Evolutionary conservation across 495 filamentous ascomycete genomes (phyloP), one percentile per base, ranked within the genome.

Genomic region (Lepraria neglecta): DNA sequence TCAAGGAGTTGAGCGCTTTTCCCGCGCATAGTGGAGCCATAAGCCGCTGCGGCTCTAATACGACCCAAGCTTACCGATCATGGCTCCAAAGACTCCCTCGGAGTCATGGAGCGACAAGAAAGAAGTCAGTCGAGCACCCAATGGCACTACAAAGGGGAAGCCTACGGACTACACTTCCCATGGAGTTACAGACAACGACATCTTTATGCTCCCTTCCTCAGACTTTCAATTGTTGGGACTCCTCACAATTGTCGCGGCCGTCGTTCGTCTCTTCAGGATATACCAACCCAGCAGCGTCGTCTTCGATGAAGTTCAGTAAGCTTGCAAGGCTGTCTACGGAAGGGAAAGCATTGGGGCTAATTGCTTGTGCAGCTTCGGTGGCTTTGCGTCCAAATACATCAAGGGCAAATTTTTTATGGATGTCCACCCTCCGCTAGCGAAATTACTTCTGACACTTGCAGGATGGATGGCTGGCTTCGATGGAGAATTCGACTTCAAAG

Each of bases 401-500:
- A 97, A 97, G 75, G 94, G 94, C 65, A 83, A 78, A 65, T 98
- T 98, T 79, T 98, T 98, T 73, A 98, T 98, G 94, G 94, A 98
- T 70, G 94, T 98, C 4, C 94, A 98, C 68, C 94, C 94, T 17
- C 94, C 94, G n/a, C 82, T 98, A 10, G 94, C 94, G 54, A 98
- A 98, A 76, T 77, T 98, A 62, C 84, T 98, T 65, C 88, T 98
- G 63, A 96, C 94, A 46, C 84, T 98, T 46, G 91, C 92, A 64
- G 94, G 94, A 55, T 98, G 88, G 87, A 75, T 97, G 54, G 94
- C 92, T 64, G 94, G 95, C 27, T 98, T 97, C 70, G 82, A 97
- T 73, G 94, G 94, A 54, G 80, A 89, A 50, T 98, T 98, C 63
- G 94, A 98, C 71, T 98, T 98, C 79, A 98, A 98, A 78, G 95